Conservation (phyloP, 2,329 filamentous ascomycete genomes). For the Sporothrix phasma region DNA sequence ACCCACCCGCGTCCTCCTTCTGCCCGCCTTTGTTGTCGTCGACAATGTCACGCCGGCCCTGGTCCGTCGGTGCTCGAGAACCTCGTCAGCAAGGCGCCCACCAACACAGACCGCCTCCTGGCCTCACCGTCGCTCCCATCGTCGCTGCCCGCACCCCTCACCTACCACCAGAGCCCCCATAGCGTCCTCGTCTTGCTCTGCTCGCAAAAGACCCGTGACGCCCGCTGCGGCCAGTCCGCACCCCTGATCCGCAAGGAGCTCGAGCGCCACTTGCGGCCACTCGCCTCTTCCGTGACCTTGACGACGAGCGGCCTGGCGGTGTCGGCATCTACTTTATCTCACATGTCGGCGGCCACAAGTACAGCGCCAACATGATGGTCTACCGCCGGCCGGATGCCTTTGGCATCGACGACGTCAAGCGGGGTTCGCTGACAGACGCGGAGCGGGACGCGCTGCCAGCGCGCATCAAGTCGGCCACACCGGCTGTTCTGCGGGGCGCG, state of each 20-base stretch:
- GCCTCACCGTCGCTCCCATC: slow-evolving; percentile 20
- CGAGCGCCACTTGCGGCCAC: slow-evolving; percentile 73
- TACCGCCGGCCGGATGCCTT: slow-evolving; percentile 60
- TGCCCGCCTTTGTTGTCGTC: slow-evolving; percentile 74
- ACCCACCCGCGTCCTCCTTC: slow-evolving; percentile 70
- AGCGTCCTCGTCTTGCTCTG: slow-evolving; percentile 83
- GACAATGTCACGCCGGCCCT: slow-evolving; percentile 72
- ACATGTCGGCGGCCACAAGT: slow-evolving; percentile 95
- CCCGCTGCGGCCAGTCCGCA: slow-evolving; percentile 86
- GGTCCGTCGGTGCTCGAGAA: slow-evolving; percentile 59
- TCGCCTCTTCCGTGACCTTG: slow-evolving; percentile 75
- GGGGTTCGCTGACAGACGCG: slow-evolving; percentile 27
- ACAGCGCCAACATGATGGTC: slow-evolving; percentile 86
- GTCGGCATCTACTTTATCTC: slow-evolving; percentile 95
- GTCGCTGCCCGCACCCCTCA: slow-evolving; percentile 23
- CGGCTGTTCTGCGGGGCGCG: slow-evolving; percentile 24
- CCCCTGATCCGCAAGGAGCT: slow-evolving; percentile 82
- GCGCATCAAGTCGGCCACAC: slow-evolving; percentile 21
- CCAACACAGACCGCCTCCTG: slow-evolving; percentile 57
- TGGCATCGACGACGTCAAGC: slow-evolving; percentile 38
- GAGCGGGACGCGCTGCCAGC: slow-evolving; percentile 27
- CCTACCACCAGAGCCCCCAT: slow-evolving; percentile 63
- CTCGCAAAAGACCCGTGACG: slow-evolving; percentile 88
- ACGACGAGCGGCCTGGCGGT: slow-evolving; percentile 81
- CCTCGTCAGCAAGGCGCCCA: slow-evolving; percentile 63